A percentile compares a stretch with the other conserved stretches of the same genome.
phyloP scores from a whole-genome alignment of 805 yeast genomes.

The Cephaloascus fragrans region DNA sequence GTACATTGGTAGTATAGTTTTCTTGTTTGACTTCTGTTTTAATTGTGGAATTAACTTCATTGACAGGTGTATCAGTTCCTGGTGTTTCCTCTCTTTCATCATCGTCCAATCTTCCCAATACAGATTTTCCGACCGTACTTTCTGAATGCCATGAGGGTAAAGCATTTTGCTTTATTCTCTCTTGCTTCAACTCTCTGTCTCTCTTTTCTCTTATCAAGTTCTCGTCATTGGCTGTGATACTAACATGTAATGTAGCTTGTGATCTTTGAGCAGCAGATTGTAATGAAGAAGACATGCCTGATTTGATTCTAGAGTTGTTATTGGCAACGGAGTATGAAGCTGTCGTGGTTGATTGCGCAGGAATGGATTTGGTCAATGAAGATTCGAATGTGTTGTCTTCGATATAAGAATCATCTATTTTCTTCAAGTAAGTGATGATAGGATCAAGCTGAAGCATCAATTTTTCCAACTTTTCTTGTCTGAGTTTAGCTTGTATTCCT shows the following conservation, averaged over 20 bases:
- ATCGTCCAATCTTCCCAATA: slow-evolving; percentile 43
- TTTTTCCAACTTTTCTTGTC: slow-evolving; percentile 72
- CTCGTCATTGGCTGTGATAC: slow-evolving; percentile 83
- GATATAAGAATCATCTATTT: slow-evolving; percentile 68
- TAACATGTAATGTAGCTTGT: slow-evolving; percentile 83
- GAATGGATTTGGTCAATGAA: slow-evolving; percentile 72
- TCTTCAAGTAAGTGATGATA: slow-evolving; percentile 69
- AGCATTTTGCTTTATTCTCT: slow-evolving; percentile 79
- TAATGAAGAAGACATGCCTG: slow-evolving; percentile 12
- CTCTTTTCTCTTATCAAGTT: slow-evolving; percentile 54
- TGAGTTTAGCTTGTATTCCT: slow-evolving; percentile 67
- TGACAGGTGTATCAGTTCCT: slow-evolving; percentile 7
- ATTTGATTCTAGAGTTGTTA: slow-evolving; percentile 24
- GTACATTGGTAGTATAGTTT: slow-evolving; percentile 1
- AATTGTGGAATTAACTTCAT: slow-evolving; percentile 3
- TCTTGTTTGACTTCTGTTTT: slow-evolving; percentile 11
- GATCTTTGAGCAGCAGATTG: slow-evolving; percentile 48
- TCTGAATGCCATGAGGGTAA: slow-evolving; percentile 94
- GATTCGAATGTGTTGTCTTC: slow-evolving; percentile 89
- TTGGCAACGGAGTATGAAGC: slow-evolving; percentile 45
- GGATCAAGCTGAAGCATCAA: slow-evolving; percentile 89
- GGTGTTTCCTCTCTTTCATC: slow-evolving; percentile 29
- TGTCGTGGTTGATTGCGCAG: slow-evolving; percentile 62
- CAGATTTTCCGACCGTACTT: slow-evolving; percentile 73
- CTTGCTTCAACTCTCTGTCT: slow-evolving; percentile 59